Conservation (phyloP, 768 basidiomycete genomes). For the Termitomyces sp. region DNA sequence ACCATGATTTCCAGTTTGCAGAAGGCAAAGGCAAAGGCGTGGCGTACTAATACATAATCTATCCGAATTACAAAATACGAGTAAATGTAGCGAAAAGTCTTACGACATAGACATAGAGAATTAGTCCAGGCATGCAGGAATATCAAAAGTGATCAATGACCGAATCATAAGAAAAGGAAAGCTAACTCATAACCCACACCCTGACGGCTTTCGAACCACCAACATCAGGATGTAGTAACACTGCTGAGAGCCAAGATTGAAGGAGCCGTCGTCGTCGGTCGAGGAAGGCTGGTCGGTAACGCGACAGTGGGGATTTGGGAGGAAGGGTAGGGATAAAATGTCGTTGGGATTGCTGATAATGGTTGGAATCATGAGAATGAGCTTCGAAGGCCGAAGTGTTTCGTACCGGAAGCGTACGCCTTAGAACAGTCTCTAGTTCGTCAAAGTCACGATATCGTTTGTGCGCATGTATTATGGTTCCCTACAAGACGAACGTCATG, state of each 20-base stretch:
- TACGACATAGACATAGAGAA: neutral
- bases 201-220: slow-evolving; percentile 57
- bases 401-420: slow-evolving; percentile 48
- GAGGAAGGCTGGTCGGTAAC: slow-evolving; percentile 64
- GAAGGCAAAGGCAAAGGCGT: neutral
- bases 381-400: neutral
- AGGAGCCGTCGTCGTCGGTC: slow-evolving; percentile 55
- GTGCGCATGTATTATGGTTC: slow-evolving; percentile 58
- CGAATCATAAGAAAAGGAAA: neutral
- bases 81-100: neutral
- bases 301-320: slow-evolving; percentile 62
- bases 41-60: neutral
- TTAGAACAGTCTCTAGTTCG: slow-evolving; percentile 42
- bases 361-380: neutral
- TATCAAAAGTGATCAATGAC: too few relatives aligned
- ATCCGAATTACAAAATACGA: too few relatives aligned
- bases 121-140: neutral
- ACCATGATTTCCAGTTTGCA: neutral
- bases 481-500: slow-evolving; percentile 24
- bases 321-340: slow-evolving; percentile 55
- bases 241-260: slow-evolving; percentile 60
- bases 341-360: slow-evolving; percentile 24
- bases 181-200: slow-evolving; percentile 52
- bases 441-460: slow-evolving; percentile 68
- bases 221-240: slow-evolving; percentile 66